These are phyloP conservation scores for Leccinum fallax DNA, from an alignment of 1,284 basidiomycete genomes.

Conservation along the genomic window DNA sequence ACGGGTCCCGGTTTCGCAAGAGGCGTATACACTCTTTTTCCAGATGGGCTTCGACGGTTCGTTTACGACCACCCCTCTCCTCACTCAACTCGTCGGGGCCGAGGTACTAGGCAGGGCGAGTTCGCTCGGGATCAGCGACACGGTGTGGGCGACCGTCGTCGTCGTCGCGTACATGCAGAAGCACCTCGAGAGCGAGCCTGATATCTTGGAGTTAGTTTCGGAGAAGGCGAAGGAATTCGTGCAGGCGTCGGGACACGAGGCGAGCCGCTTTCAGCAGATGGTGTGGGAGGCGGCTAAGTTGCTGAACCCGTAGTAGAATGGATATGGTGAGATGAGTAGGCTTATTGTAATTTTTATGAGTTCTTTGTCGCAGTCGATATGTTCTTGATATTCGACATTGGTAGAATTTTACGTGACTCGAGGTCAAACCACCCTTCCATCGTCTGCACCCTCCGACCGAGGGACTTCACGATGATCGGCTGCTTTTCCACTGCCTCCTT, in stretches of 20 bases:
- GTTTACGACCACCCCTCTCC: conserved; percentile 35
- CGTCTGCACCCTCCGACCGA: not conserved
- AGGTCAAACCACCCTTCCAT: not conserved
- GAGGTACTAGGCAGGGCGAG: conserved; percentile 29
- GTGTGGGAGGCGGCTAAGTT: conserved; percentile 14
- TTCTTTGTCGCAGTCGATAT: not conserved
- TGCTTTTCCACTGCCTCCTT: not conserved
- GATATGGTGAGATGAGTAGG: not conserved
- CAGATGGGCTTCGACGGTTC: conserved; percentile 52
- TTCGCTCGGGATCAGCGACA: conserved; percentile 25
- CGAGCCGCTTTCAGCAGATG: conserved; percentile 24
- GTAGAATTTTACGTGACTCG: too few relatives aligned
- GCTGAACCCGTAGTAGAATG: conserved; percentile 6
- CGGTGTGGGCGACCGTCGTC: conserved; percentile 46
- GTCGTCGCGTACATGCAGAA: conserved; percentile 42
- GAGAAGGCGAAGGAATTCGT: conserved; percentile 42
- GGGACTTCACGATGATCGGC: too few relatives aligned
- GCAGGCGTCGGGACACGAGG: conserved; percentile 1
- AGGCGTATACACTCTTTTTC: conserved; percentile 39
- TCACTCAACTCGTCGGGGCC: conserved; percentile 36
- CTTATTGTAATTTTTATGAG: not conserved
- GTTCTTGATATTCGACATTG: not conserved
- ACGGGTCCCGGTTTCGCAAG: conserved; percentile 14
- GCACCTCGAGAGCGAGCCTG: conserved; percentile 34
- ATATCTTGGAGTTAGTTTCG: conserved; percentile 39